phyloP scores from a whole-genome alignment of 2,329 filamentous ascomycete species.

The Colletotrichum lini region DNA sequence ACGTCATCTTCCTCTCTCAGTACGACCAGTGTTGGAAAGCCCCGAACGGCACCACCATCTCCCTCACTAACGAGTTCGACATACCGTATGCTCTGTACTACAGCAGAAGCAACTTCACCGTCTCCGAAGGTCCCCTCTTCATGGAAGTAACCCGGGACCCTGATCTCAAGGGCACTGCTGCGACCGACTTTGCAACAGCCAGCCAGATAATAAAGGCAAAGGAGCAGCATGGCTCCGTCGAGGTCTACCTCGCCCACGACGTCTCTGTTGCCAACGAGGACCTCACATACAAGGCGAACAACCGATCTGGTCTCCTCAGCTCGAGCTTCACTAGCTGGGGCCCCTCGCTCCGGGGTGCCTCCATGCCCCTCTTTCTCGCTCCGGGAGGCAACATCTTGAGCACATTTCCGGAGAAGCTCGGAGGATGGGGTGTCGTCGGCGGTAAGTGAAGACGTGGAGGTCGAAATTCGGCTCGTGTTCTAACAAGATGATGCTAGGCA shows the following conservation, averaged over 20 bases:
- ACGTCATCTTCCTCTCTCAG: background rate
- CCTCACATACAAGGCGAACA: constrained; percentile 12
- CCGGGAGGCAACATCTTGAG: constrained; percentile 60
- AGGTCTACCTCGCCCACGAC: constrained; percentile 9
- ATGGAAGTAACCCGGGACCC: constrained; percentile 22
- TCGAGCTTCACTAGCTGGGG: constrained; percentile 56
- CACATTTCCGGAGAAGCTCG: constrained; percentile 47
- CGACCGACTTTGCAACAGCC: background rate
- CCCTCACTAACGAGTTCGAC: constrained; percentile 48
- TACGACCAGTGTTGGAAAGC: constrained; percentile 20
- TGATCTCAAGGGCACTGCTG: background rate
- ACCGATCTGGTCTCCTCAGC: background rate
- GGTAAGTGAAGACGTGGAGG: background rate
- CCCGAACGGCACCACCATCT: background rate
- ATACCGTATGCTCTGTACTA: constrained; percentile 58
- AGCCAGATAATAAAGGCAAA: constrained; percentile 16
- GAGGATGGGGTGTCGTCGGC: constrained; percentile 56
- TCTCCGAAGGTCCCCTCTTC: constrained; percentile 55
- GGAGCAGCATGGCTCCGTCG: background rate
- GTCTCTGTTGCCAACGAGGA: background rate
- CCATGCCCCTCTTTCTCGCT: constrained; percentile 57
- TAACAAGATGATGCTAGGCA: constrained; percentile 50
- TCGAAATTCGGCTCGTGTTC: no score
- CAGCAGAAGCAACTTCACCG: constrained; percentile 55
- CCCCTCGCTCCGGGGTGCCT: constrained; percentile 56